Base-by-base conservation (phyloP, 352 stramenopile species). In the Phytopythium helicoides region DNA sequence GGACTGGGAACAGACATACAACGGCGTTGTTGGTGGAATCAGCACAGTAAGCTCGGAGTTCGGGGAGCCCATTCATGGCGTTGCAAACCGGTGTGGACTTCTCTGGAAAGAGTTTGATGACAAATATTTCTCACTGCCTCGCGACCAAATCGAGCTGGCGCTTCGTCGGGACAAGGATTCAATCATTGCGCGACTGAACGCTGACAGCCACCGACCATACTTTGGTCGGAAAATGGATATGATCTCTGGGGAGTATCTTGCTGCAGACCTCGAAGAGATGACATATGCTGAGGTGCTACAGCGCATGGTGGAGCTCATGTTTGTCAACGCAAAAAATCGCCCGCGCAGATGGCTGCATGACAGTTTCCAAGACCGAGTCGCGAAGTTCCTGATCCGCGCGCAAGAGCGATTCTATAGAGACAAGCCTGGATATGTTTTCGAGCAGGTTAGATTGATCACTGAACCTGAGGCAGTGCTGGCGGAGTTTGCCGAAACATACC, bases 171-270 rank as follows among this genome's bases (percentile, higher is more conserved):
- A 91, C 66, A 91, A 89, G 70, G 66, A 87, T n/a, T 42, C 71
- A 34, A 94, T 95, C 49, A 90, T 94, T 36, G 60, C 62, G 16
- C 67, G 71, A 14, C 56, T 96, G 26, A 95, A 96, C 45, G 63
- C 79, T 6, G 83, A 96, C 48, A 95, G 89, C 62, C 87, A 96
- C 62, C 95, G 95, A 65, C 81, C 79, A 26, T 95, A 94, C 69
- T 96, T 96, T 58, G 87, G 87, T 12, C 72, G 65, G 40, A 84
- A 84, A 56, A 52, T 47, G 23, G 60, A 77, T 50, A 58, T 31
- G 5, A 56, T 66, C 42, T 74, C 62, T 22, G 81, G 69, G 10
- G 56, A 78, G 19, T 51, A 46, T 16, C 19, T 66, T 12, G 44
- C 54, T 14, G 77, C 71, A 22, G 87, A 94, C 25, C 35, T 96